phyloP scores from a whole-genome alignment of 768 basidiomycete species.

The Coprinopsis sp. region DNA sequence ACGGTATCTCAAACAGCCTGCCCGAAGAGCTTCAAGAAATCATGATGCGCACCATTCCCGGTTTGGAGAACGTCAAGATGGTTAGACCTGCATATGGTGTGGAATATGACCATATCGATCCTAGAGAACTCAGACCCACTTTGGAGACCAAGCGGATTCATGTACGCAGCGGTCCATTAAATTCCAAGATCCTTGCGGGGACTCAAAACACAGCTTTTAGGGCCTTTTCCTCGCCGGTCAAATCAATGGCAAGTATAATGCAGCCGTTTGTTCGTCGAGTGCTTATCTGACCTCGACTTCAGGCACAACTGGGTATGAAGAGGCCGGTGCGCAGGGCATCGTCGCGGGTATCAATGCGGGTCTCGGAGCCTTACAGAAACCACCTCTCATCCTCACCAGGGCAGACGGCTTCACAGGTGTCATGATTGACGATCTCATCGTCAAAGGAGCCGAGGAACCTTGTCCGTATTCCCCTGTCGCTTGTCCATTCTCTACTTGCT shows the following conservation, averaged over 20 bases:
- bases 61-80: conserved; percentile 81
- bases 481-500: not conserved
- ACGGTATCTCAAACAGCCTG: conserved; percentile 83
- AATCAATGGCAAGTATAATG: conserved; percentile 63
- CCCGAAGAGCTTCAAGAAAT: conserved; percentile 81
- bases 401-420: conserved; percentile 87
- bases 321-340: conserved; percentile 88
- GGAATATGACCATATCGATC: conserved; percentile 89
- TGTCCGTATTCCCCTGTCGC: conserved; percentile 44
- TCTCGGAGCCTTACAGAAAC: conserved; percentile 49
- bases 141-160: conserved; percentile 83
- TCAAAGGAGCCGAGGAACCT: conserved; percentile 87
- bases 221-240: conserved; percentile 88
- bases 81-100: conserved; percentile 86
- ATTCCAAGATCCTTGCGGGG: no score
- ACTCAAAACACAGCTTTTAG: no score
- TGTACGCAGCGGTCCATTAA: conserved; percentile 27
- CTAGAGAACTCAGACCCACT: conserved; percentile 77
- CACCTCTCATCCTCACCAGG: conserved; percentile 65
- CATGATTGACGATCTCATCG: conserved; percentile 87
- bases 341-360: conserved; percentile 89
- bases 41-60: conserved; percentile 81
- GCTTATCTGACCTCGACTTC: not conserved
- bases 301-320: conserved; percentile 93
- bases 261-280: not conserved